These are phyloP conservation scores for Trichoderma sp. DNA, from an alignment of 2,329 filamentous ascomycete species.

Conservation along the genomic window DNA sequence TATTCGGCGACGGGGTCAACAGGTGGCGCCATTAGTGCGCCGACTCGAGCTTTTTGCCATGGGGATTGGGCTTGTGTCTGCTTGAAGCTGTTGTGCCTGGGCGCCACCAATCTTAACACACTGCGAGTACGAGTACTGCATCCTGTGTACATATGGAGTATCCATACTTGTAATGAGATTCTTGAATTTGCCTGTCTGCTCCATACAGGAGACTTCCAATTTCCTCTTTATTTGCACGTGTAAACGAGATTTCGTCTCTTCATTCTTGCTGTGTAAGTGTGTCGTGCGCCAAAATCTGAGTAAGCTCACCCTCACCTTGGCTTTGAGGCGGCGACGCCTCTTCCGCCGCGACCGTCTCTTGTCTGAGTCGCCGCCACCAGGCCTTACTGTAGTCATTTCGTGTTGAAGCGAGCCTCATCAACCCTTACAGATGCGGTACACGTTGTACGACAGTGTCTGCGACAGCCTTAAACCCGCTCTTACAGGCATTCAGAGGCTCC, in stretches of 20 bases:
- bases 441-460: neutral
- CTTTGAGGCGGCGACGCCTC: slow-evolving; percentile 3
- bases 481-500: neutral
- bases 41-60: neutral
- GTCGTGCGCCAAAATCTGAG: neutral
- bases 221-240: neutral
- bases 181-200: neutral
- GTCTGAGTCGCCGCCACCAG: neutral
- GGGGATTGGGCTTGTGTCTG: neutral
- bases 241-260: neutral
- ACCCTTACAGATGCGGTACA: neutral
- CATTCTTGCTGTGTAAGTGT: neutral
- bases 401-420: neutral
- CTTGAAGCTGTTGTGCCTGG: neutral
- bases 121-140: neutral
- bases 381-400: neutral
- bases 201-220: neutral
- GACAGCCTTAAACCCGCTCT: neutral
- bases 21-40: slow-evolving; percentile 10
- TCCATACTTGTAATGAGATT: neutral
- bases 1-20: neutral
- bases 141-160: neutral
- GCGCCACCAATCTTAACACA: neutral
- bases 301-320: slow-evolving; percentile 5
- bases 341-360: neutral